Base-by-base conservation (phyloP, 352 stramenopile species). In the Phytophthora citrophthora region DNA sequence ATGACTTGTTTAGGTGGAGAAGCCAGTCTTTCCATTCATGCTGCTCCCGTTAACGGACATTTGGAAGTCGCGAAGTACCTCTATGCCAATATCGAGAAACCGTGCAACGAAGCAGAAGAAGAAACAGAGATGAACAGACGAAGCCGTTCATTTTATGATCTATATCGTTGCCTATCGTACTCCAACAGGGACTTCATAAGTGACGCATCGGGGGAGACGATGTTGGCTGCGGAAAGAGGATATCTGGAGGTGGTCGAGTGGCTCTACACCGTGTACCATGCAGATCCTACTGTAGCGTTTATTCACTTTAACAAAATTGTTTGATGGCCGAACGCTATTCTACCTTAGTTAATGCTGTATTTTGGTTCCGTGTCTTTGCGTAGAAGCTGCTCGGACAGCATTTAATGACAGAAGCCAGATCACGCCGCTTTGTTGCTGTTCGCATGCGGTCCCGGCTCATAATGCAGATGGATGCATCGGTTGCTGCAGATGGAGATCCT, bases 1-100 rank as follows among this genome's bases (percentile, higher is more conserved):
- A 2, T 50, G 6, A 36, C 23, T 36, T 50, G 11, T 2, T 13
- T 55, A 5, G 50, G 43, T 12, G 58, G 50, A 1, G 50, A 61
- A 27, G 49, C 59, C 5, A 61, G 41, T 29, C 4, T 67, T 3
- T 40, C 43, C 2, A 67, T 68, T 24, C 59, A 68, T 16, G 44
- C 44, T 24, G 50, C 58, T 24, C 49, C 41, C 26, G 27, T 67
- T 24, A 55, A 56, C 38, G 59, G 59, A 4, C 50, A 68, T 20
- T 10, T 68, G 10, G 50, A 68, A 10, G 34, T 62, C 29, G 59
- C 59, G 12, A 61, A 61, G n/a, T 62, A 60, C 16, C 45, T 62
- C 1, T n/a, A n/a, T 12, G 26, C 50, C 23, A 38, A 9, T n/a
- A 20, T 55, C 11, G 34, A 55, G n/a, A 55, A 27, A 20, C 50